A percentile compares a stretch with the other conserved stretches of the same genome.
Conservation (phyloP, 108 stramenopile species). For the Nannochloropsis gaditana region DNA sequence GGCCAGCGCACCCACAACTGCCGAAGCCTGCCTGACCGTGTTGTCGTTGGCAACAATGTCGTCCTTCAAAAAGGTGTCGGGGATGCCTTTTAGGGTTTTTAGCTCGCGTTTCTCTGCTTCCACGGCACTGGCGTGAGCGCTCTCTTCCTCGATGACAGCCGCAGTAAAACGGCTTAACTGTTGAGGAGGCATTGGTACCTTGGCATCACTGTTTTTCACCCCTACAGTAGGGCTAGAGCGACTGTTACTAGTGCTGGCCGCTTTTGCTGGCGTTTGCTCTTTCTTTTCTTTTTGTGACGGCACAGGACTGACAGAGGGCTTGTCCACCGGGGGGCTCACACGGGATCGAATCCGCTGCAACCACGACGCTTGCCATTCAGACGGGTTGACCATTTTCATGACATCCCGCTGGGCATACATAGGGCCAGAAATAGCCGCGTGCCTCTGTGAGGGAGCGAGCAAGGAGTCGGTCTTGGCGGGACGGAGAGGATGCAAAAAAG, state of each 20-base stretch:
- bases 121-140: not conserved
- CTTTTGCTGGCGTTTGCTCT: not conserved
- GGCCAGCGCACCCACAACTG: not conserved
- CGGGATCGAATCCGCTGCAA: not conserved
- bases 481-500: not conserved
- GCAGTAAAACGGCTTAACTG: slow-evolving; percentile 11
- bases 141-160: not conserved
- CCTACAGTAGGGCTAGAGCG: not conserved
- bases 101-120: not conserved
- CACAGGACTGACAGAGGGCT: not conserved
- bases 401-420: not conserved
- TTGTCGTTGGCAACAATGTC: not conserved
- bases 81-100: not conserved
- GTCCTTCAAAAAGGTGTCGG: not conserved
- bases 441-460: not conserved
- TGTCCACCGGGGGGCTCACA: not conserved
- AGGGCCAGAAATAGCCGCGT: not conserved
- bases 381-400: not conserved
- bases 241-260: not conserved
- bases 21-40: not conserved
- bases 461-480: no score
- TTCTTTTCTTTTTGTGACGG: not conserved
- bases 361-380: not conserved
- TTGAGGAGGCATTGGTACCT: not conserved
- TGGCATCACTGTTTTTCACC: not conserved